Conservation (phyloP, 257 asterid genomes). For the Striga asiatica region DNA sequence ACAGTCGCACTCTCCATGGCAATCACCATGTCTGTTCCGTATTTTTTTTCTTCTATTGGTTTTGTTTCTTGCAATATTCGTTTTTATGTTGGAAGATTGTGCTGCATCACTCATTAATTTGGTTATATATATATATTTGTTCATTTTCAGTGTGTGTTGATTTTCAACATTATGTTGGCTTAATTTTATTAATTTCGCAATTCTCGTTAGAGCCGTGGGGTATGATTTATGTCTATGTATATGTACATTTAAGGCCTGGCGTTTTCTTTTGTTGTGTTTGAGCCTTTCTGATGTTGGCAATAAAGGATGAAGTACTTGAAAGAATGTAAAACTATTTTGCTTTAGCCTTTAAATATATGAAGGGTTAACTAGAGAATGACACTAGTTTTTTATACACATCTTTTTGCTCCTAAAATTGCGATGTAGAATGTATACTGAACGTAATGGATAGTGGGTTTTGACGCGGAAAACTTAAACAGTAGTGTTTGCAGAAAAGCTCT, state of each 20-base stretch:
- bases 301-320: background rate
- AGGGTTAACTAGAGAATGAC: no score
- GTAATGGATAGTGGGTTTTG: no score
- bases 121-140: background rate
- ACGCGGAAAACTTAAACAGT: no score
- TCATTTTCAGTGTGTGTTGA: conserved; percentile 7
- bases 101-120: background rate
- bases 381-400: no score
- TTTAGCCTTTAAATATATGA: no score
- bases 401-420: no score
- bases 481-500: no score
- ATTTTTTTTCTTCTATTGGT: background rate
- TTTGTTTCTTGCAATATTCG: background rate
- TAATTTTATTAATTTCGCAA: background rate
- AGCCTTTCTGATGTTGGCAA: background rate
- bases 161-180: conserved; percentile 2
- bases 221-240: background rate
- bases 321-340: background rate
- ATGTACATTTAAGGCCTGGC: background rate
- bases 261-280: background rate
- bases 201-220: background rate
- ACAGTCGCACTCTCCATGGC: conserved; percentile 31
- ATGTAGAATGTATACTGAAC: no score
- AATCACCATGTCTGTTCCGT: conserved; percentile 14
- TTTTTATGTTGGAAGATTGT: background rate